phyloP scores from a whole-genome alignment of 345 rosid species.

The Raphanus sativus region DNA sequence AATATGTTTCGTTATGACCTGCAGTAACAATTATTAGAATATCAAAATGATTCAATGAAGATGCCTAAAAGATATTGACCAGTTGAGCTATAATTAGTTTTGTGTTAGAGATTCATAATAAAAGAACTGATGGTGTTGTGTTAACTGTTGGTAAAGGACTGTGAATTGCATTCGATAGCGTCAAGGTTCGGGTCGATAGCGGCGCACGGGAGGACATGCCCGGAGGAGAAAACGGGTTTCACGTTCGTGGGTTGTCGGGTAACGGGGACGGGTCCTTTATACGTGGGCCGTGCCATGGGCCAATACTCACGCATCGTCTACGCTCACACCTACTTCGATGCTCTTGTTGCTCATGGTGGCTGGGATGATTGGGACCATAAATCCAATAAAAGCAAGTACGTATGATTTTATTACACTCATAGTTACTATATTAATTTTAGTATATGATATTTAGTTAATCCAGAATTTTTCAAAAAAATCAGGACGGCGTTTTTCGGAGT shows the following conservation, averaged over 20 bases:
- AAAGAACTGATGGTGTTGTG: background rate
- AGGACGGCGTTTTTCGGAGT: conserved; percentile 95
- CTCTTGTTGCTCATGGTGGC: conserved; percentile 89
- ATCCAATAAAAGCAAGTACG: conserved; percentile 89
- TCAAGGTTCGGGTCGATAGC: conserved; percentile 89
- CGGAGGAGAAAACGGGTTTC: conserved; percentile 89
- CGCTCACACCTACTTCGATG: conserved; percentile 78
- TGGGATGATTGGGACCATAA: conserved; percentile 98
- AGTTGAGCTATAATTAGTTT: background rate
- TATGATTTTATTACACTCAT: background rate
- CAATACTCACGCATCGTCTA: conserved; percentile 93
- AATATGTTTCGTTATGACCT: background rate
- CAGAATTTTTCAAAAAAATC: background rate
- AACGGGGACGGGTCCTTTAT: conserved; percentile 76
- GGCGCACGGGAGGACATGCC: conserved; percentile 76
- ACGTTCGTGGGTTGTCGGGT: conserved; percentile 75
- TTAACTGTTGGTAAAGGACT: conserved; percentile 53
- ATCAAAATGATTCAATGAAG: background rate
- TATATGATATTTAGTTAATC: background rate
- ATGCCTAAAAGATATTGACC: background rate
- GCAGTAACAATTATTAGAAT: background rate
- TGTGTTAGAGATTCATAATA: background rate
- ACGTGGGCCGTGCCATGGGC: conserved; percentile 97
- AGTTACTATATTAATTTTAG: background rate
- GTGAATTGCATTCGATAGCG: conserved; percentile 90